Percentiles rank a stretch among this genome's conserved stretches.
phyloP scores from a whole-genome alignment of 129 eudicot species.

The Centaurea solstitialis region DNA sequence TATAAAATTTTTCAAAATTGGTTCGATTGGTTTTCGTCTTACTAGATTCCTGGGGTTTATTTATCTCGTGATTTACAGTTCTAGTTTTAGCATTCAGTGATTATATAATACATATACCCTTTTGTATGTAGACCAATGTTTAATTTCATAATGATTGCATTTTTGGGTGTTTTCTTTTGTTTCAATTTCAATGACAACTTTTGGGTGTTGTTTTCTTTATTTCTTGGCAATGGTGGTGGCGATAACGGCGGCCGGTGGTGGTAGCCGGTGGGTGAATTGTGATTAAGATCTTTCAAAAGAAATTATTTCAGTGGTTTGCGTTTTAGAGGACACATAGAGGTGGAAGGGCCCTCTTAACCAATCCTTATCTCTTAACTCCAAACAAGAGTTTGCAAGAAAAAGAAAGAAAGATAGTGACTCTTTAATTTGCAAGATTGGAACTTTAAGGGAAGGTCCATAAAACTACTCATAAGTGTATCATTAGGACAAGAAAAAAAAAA shows the following conservation, averaged over 20 bases:
- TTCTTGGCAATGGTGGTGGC: not conserved
- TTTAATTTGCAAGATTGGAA: not conserved
- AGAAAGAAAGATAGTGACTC: constrained; percentile 19
- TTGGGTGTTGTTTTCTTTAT: not conserved
- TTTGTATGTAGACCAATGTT: not conserved
- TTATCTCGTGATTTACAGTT: not conserved
- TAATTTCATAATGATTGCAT: not conserved
- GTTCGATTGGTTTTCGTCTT: not conserved
- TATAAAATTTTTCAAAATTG: not conserved
- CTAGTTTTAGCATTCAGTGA: not conserved
- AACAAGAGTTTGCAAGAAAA: not conserved
- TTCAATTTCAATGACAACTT: not conserved
- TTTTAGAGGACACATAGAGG: not conserved
- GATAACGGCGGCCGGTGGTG: not conserved
- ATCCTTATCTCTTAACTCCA: constrained; percentile 12
- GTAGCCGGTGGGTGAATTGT: constrained; percentile 3
- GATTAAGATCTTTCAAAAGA: not conserved
- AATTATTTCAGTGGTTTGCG: not conserved
- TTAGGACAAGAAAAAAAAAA: too few species aligned
- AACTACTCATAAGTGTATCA: too few species aligned
- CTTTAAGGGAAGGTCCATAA: too few species aligned
- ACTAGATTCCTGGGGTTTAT: not conserved
- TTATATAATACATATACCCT: not conserved
- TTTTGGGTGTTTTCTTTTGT: not conserved
- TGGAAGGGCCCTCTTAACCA: constrained; percentile 9